phyloP scores from a whole-genome alignment of 805 yeast genomes.

The Jamesozyma gamospora region DNA sequence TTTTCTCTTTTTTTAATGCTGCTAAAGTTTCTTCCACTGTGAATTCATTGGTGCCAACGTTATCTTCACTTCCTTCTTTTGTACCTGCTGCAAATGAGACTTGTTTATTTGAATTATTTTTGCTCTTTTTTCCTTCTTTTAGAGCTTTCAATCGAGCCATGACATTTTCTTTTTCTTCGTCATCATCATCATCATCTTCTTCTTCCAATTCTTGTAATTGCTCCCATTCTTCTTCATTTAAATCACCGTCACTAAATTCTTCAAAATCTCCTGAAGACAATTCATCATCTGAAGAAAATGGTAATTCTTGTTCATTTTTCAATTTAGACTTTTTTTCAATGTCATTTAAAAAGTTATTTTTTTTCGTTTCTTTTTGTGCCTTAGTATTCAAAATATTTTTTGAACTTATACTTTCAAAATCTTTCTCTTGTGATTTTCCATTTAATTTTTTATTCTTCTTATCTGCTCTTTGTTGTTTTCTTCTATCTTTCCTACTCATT shows the following conservation, averaged over 20 bases:
- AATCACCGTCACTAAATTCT: constrained; percentile 32
- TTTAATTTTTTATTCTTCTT: constrained; percentile 25
- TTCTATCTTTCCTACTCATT: constrained; percentile 33
- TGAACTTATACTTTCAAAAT: background rate
- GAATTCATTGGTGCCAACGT: constrained; percentile 17
- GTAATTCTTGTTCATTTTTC: constrained; percentile 23
- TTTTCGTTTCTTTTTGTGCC: background rate
- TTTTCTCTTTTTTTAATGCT: constrained; percentile 25
- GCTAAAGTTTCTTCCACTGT: constrained; percentile 31
- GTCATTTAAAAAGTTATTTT: background rate
- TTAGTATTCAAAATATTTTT: too few relatives aligned
- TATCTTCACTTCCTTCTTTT: constrained; percentile 10
- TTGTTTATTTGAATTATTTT: constrained; percentile 1
- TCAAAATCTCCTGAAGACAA: constrained; percentile 36
- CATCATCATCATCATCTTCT: constrained; percentile 14
- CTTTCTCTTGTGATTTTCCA: background rate
- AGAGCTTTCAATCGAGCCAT: constrained; percentile 35
- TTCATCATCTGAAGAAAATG: constrained; percentile 36
- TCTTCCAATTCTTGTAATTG: constrained; percentile 24
- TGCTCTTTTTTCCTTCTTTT: constrained; percentile 23
- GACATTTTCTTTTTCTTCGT: constrained; percentile 24
- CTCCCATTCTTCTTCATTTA: constrained; percentile 29
- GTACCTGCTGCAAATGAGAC: background rate
- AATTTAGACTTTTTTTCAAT: background rate
- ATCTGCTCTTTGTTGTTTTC: constrained; percentile 32